phyloP scores from a whole-genome alignment of 768 basidiomycete species.

The Kwoniella mangroviensis region DNA sequence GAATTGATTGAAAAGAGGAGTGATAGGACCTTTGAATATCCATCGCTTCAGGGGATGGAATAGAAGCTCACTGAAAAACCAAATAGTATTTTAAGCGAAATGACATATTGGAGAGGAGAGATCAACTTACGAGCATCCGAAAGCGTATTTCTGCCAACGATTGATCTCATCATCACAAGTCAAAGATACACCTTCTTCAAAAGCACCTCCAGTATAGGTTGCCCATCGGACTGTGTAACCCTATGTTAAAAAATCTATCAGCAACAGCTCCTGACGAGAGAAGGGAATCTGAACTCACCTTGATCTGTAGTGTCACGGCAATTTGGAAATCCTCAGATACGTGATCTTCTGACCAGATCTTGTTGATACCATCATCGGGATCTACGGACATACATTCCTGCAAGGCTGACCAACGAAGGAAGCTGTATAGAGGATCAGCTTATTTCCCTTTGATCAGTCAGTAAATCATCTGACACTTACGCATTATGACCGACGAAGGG shows the following conservation, averaged over 20 bases:
- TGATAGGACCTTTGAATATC: slow-evolving; percentile 81
- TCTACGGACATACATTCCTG: slow-evolving; percentile 80
- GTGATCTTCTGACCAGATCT: slow-evolving; percentile 82
- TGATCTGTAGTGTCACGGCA: slow-evolving; percentile 74
- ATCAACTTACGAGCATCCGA: slow-evolving; percentile 48
- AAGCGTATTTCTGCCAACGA: slow-evolving; percentile 76
- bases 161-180: slow-evolving; percentile 90
- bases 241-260: slow-evolving; percentile 8
- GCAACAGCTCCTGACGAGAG: neutral
- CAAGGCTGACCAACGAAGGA: slow-evolving; percentile 84
- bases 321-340: slow-evolving; percentile 85
- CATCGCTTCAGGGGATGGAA: slow-evolving; percentile 82
- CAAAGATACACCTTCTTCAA: slow-evolving; percentile 89
- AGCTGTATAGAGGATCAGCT: slow-evolving; percentile 63
- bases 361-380: slow-evolving; percentile 66
- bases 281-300: slow-evolving; percentile 55
- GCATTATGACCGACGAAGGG: slow-evolving; percentile 57
- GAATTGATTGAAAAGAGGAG: slow-evolving; percentile 57
- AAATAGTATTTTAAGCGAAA: slow-evolving; percentile 20
- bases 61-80: slow-evolving; percentile 62
- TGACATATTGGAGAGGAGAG: neutral
- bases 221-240: slow-evolving; percentile 63
- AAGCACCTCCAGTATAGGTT: slow-evolving; percentile 79
- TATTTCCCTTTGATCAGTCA: slow-evolving; percentile 14
- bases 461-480: slow-evolving; percentile 8